Conservation (phyloP, 2,329 filamentous ascomycete genomes). For the Penicillium sumatraense region DNA sequence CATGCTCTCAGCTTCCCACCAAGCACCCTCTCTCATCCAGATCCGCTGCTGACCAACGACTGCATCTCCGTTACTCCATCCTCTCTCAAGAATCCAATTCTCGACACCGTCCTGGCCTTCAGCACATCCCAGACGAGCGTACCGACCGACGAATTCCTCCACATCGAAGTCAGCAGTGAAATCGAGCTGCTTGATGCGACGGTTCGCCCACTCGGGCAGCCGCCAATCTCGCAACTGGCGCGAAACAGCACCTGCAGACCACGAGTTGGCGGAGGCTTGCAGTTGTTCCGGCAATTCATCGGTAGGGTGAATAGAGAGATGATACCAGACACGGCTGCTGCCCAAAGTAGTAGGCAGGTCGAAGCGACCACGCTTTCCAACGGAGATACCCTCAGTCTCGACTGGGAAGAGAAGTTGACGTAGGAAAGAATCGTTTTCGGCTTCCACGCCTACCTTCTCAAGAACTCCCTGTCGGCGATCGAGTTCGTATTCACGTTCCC, state of each 20-base stretch:
- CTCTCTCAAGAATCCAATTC: slow-evolving; percentile 89
- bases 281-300: slow-evolving; percentile 80
- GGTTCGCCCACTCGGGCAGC: slow-evolving; percentile 94
- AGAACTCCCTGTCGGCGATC: slow-evolving; percentile 83
- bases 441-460: slow-evolving; percentile 83
- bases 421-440: slow-evolving; percentile 81
- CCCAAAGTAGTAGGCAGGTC: slow-evolving; percentile 75
- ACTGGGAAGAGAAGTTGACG: slow-evolving; percentile 80
- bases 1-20: slow-evolving; percentile 98
- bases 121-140: slow-evolving; percentile 79
- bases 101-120: slow-evolving; percentile 92
- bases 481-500: slow-evolving; percentile 75
- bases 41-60: slow-evolving; percentile 87
- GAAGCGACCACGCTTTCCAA: slow-evolving; percentile 78
- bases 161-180: slow-evolving; percentile 97
- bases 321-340: slow-evolving; percentile 93
- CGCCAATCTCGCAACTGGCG: slow-evolving; percentile 92
- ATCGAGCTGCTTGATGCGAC: slow-evolving; percentile 85
- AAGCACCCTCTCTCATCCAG: slow-evolving; percentile 91
- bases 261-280: slow-evolving; percentile 74
- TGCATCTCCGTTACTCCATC: slow-evolving; percentile 98
- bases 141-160: slow-evolving; percentile 87
- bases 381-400: slow-evolving; percentile 74
- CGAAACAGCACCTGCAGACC: slow-evolving; percentile 92
- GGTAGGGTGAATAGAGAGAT: slow-evolving; percentile 87